A percentile compares a stretch with the other conserved stretches of the same genome.
phyloP scores from a whole-genome alignment of 1,284 basidiomycete species.

The Gymnopus androsaceus region DNA sequence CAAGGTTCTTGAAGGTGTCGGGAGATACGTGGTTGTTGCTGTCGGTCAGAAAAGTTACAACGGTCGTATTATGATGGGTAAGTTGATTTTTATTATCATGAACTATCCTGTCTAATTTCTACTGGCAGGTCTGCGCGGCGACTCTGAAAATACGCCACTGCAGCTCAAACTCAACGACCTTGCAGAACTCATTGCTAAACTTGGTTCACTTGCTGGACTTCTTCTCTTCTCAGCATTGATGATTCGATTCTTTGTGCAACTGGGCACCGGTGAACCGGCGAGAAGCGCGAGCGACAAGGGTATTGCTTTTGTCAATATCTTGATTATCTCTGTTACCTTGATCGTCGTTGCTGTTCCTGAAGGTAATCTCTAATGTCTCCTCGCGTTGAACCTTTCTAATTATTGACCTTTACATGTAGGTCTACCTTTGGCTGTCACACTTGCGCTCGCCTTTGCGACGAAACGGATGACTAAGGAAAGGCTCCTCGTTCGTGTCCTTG shows the following conservation, averaged over 20 bases:
- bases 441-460: slow-evolving; percentile 96
- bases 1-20: slow-evolving; percentile 95
- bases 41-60: slow-evolving; percentile 94
- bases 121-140: slow-evolving; percentile 70
- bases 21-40: slow-evolving; percentile 88
- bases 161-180: slow-evolving; percentile 92
- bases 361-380: slow-evolving; percentile 46
- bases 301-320: slow-evolving; percentile 89
- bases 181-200: slow-evolving; percentile 92
- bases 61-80: slow-evolving; percentile 95
- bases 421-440: slow-evolving; percentile 92
- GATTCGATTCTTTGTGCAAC: slow-evolving; percentile 93
- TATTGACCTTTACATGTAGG: slow-evolving; percentile 44
- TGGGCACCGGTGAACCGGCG: slow-evolving; percentile 58
- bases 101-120: slow-evolving; percentile 9
- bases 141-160: slow-evolving; percentile 86
- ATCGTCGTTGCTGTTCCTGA: slow-evolving; percentile 98
- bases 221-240: slow-evolving; percentile 84
- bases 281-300: slow-evolving; percentile 83
- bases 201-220: slow-evolving; percentile 83
- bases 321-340: slow-evolving; percentile 94
- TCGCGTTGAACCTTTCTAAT: not conserved
- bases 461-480: slow-evolving; percentile 96
- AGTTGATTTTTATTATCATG: slow-evolving; percentile 27
- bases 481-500: slow-evolving; percentile 91